phyloP scores from a whole-genome alignment of 169 alveolate genomes.

The Cryptosporidium baileyi region DNA sequence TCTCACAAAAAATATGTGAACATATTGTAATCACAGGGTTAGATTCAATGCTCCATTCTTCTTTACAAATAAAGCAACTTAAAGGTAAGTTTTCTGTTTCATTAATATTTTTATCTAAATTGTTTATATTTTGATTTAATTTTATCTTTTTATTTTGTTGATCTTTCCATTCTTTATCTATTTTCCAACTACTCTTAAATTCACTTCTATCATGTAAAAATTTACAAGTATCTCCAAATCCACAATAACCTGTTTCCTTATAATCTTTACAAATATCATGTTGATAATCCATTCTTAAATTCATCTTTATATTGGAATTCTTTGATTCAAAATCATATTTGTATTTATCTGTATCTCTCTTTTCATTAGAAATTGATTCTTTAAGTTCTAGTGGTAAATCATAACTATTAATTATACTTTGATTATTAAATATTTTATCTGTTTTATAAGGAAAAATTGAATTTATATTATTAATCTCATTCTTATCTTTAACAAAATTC shows the following conservation, averaged over 20 bases:
- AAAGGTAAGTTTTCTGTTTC: conserved; percentile 78
- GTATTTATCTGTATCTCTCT: neutral
- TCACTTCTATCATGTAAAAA: conserved; percentile 97
- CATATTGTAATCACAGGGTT: conserved; percentile 91
- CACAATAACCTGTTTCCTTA: conserved; percentile 97
- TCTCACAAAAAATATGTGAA: conserved; percentile 92
- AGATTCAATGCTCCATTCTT: conserved; percentile 80
- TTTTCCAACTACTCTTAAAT: conserved; percentile 94
- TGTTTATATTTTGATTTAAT: conserved; percentile 18
- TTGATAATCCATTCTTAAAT: conserved; percentile 93
- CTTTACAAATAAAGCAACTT: conserved; percentile 85
- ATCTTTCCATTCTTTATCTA: conserved; percentile 92
- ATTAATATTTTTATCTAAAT: neutral
- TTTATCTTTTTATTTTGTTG: conserved; percentile 81
- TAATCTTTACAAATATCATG: conserved; percentile 96
- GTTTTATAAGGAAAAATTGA: neutral
- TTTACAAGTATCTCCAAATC: conserved; percentile 96
- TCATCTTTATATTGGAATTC: conserved; percentile 86
- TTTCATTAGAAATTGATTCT: neutral
- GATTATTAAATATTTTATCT: neutral
- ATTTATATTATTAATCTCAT: neutral
- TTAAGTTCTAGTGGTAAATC: neutral
- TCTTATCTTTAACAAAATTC: neutral
- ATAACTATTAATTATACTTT: neutral
- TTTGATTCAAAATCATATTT: conserved; percentile 10